Evolutionary conservation across 2,329 filamentous ascomycete species (phyloP).

Genomic region (Arthrobotrys conoides): DNA sequence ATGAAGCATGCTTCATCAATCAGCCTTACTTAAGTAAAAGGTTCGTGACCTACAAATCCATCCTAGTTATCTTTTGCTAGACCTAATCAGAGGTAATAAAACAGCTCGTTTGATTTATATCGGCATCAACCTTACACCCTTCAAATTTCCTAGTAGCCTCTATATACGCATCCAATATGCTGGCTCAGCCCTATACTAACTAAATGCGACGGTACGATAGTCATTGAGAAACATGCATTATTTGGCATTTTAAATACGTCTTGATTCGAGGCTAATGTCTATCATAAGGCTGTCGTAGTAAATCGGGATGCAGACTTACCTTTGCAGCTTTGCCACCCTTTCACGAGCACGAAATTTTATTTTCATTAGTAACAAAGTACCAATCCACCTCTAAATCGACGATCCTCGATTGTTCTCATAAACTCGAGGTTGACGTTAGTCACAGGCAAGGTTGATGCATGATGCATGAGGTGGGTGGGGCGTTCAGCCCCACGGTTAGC

Average conservation of each 20-base stretch:
- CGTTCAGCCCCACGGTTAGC: slow-evolving; percentile 18
- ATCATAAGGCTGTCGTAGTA: not conserved
- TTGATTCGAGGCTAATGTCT: not conserved
- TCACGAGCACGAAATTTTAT: not conserved
- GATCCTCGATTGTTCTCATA: not conserved
- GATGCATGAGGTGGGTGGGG: not conserved
- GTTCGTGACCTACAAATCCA: no score
- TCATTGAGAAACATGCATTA: not conserved
- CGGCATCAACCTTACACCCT: no score
- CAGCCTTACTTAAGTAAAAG: no score
- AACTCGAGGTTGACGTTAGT: not conserved
- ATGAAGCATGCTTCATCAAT: no score
- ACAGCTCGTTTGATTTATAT: no score
- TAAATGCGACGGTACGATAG: not conserved
- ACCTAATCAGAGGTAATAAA: no score
- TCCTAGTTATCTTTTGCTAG: no score
- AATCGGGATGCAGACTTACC: not conserved
- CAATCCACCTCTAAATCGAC: no score
- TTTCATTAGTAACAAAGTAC: not conserved
- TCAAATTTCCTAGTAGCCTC: no score
- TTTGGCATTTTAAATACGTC: not conserved
- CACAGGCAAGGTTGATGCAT: not conserved
- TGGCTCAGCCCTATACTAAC: not conserved
- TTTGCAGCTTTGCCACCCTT: not conserved
- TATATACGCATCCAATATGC: no score